phyloP scores from a whole-genome alignment of 2,329 filamentous ascomycete genomes.

The Tolypocladium endophyticum region DNA sequence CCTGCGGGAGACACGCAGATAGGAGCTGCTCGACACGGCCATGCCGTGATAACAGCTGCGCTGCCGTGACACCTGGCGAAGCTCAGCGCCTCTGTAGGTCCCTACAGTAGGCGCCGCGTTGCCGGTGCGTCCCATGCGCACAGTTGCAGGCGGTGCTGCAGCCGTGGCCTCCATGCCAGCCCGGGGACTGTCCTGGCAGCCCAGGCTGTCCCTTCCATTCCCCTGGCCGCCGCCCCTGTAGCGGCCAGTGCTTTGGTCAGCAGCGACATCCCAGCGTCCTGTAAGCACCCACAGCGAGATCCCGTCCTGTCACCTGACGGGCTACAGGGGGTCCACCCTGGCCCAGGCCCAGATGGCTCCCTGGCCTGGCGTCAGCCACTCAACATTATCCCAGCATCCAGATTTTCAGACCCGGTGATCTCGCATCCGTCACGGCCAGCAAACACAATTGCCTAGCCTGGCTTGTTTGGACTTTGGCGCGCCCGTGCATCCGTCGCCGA shows the following conservation, averaged over 20 bases:
- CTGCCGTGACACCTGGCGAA: background rate
- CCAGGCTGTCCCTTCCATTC: background rate
- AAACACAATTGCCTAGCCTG: background rate
- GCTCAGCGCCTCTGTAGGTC: background rate
- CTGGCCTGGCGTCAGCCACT: background rate
- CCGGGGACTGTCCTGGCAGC: background rate
- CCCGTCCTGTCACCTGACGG: constrained; percentile 6
- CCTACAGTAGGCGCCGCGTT: background rate
- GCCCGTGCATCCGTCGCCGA: background rate
- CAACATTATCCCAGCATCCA: background rate
- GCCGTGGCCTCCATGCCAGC: background rate
- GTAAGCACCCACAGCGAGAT: constrained; percentile 1
- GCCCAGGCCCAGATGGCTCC: constrained; percentile 3
- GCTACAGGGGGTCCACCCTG: constrained; percentile 1
- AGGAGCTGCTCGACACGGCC: background rate
- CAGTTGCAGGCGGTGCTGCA: background rate
- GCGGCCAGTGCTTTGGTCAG: constrained; percentile 5
- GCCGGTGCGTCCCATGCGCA: background rate
- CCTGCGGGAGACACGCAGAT: background rate
- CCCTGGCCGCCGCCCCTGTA: constrained; percentile 3
- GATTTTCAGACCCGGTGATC: constrained; percentile 2
- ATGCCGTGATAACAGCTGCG: background rate
- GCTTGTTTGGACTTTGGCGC: background rate
- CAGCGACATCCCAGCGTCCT: background rate
- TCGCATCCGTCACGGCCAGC: constrained; percentile 1